A percentile compares a stretch with the other conserved stretches of the same genome.
Evolutionary conservation across 768 basidiomycete species (phyloP).

Genomic region (Royoungia palumana): DNA sequence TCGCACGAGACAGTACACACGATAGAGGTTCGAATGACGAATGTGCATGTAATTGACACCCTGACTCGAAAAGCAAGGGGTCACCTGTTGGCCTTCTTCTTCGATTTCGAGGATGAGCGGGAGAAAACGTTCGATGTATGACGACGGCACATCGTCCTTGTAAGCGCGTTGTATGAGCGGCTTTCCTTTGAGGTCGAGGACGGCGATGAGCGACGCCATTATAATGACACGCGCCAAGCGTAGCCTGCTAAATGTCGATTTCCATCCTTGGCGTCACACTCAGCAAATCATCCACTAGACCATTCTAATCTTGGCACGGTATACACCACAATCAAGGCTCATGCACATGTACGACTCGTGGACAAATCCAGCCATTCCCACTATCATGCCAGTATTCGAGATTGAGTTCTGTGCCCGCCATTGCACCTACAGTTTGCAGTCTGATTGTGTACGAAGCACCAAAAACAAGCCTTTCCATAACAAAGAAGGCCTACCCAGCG

Average conservation of each 20-base stretch:
- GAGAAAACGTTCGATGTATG: conserved; percentile 90
- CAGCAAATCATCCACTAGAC: no score
- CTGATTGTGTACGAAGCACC: neutral
- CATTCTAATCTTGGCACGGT: no score
- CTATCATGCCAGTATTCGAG: conserved; percentile 8
- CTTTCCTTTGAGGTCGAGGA: conserved; percentile 98
- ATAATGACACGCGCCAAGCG: neutral
- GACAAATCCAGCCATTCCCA: neutral
- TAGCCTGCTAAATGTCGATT: neutral
- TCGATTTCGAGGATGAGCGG: conserved; percentile 93
- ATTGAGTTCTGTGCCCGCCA: neutral
- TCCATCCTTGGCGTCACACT: conserved; percentile 10
- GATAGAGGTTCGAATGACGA: conserved; percentile 93
- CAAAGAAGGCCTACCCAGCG: conserved; percentile 3
- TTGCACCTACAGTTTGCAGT: neutral
- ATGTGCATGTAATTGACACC: conserved; percentile 99
- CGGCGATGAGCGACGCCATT: conserved; percentile 77
- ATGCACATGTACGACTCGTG: conserved; percentile 2
- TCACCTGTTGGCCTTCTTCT: conserved; percentile 94
- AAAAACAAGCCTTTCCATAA: neutral
- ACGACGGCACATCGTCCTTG: conserved; percentile 88
- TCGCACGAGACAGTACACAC: conserved; percentile 45
- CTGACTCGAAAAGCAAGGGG: conserved; percentile 92
- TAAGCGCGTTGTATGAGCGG: conserved; percentile 96
- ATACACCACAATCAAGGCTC: no score